Conservation (phyloP, 1,284 basidiomycete genomes). For the Apiotrichum akiyoshidainum region DNA sequence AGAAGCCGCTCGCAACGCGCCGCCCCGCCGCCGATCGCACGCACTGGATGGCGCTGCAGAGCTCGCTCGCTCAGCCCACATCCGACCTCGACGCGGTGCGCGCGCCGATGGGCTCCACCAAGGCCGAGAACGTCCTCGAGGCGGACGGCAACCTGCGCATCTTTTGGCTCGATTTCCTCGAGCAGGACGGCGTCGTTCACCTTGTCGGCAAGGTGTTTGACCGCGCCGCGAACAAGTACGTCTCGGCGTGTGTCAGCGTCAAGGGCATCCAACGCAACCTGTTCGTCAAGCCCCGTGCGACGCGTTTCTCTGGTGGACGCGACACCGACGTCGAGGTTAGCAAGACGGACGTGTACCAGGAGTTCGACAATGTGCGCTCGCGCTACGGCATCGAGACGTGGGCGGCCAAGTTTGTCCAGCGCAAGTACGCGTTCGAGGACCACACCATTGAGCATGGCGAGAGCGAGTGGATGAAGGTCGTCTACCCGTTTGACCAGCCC, state of each 20-base stretch:
- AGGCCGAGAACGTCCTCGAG: conserved; percentile 56
- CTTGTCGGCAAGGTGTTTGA: conserved; percentile 86
- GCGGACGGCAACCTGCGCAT: conserved; percentile 74
- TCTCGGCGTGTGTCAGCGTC: conserved; percentile 85
- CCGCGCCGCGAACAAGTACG: conserved; percentile 64
- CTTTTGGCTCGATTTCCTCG: conserved; percentile 91
- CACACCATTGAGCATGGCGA: conserved; percentile 75
- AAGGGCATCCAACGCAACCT: conserved; percentile 85
- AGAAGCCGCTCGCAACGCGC: conserved; percentile 33
- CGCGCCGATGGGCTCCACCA: conserved; percentile 48
- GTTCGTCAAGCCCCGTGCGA: conserved; percentile 81
- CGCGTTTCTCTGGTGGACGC: conserved; percentile 58
- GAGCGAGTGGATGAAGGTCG: conserved; percentile 85
- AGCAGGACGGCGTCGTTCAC: conserved; percentile 68
- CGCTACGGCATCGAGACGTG: conserved; percentile 73
- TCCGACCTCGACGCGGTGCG: conserved; percentile 45
- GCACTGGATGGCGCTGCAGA: conserved; percentile 73
- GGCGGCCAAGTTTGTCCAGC: conserved; percentile 76
- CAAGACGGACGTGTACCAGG: conserved; percentile 69
- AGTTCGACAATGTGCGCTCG: conserved; percentile 76
- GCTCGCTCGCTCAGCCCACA: conserved; percentile 45
- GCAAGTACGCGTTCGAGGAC: conserved; percentile 92
- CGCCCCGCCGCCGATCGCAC: conserved; percentile 51
- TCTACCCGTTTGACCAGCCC: conserved; percentile 74
- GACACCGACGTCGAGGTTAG: conserved; percentile 74